These are phyloP conservation scores for Hypholoma sublateritium DNA, from an alignment of 768 basidiomycete genomes.

Conservation along the genomic window DNA sequence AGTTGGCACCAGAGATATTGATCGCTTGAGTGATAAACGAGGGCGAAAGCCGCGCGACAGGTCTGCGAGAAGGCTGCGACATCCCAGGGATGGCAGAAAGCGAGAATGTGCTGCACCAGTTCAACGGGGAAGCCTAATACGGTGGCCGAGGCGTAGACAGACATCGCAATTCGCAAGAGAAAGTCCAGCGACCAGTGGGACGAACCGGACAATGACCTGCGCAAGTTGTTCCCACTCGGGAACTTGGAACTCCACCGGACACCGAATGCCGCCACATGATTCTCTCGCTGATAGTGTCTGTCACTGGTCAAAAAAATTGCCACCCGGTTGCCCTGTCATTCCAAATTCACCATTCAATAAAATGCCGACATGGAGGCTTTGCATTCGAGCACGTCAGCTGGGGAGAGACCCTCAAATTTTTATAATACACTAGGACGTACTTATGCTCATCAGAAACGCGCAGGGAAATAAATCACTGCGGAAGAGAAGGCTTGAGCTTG, in stretches of 20 bases:
- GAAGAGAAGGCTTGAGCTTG: too few species aligned
- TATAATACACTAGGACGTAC: too few species aligned
- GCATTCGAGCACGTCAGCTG: too few species aligned
- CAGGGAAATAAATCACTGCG: too few species aligned
- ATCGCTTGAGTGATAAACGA: slow-evolving; percentile 52
- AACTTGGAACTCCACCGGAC: not conserved
- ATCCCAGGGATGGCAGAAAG: slow-evolving; percentile 54
- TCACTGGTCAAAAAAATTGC: not conserved
- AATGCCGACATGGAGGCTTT: too few species aligned
- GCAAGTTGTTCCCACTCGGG: slow-evolving; percentile 7
- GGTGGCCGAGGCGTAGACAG: slow-evolving; percentile 5
- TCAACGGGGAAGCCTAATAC: slow-evolving; percentile 53
- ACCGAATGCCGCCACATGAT: slow-evolving; percentile 6
- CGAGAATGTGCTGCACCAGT: slow-evolving; percentile 56
- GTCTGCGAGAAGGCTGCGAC: slow-evolving; percentile 60
- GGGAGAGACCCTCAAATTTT: too few species aligned
- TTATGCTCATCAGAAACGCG: too few species aligned
- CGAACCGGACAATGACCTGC: not conserved
- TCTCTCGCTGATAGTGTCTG: not conserved
- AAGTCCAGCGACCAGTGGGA: not conserved
- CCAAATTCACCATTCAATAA: too few species aligned
- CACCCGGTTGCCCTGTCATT: not conserved
- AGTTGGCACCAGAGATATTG: slow-evolving; percentile 69
- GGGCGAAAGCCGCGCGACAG: slow-evolving; percentile 43
- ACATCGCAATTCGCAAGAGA: slow-evolving; percentile 7